Evolutionary conservation across 257 asterid genomes (phyloP).

Genomic region (Solanum pimpinellifolium): DNA sequence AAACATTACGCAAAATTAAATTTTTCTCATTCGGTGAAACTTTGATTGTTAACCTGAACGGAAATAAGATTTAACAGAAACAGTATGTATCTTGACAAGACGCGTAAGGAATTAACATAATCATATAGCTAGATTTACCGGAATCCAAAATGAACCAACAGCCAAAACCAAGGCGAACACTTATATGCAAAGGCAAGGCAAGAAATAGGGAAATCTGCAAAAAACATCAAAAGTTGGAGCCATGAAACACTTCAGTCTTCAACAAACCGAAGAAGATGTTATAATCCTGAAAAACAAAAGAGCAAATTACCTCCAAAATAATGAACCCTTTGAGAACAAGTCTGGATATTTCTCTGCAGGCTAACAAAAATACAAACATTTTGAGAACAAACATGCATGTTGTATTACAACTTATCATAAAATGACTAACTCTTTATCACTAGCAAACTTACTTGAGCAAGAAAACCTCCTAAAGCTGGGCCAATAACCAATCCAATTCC

Average conservation of each 20-base stretch:
- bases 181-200: constrained; percentile 76
- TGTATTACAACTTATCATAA: background rate
- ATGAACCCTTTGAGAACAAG: constrained; percentile 42
- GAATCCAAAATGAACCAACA: constrained; percentile 49
- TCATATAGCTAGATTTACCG: constrained; percentile 31
- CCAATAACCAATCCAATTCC: too few species aligned
- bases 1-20: background rate
- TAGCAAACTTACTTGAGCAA: constrained; percentile 51
- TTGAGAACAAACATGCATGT: background rate
- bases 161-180: constrained; percentile 43
- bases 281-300: background rate
- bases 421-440: background rate
- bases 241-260: background rate
- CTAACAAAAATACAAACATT: constrained; percentile 12
- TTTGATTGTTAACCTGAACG: background rate
- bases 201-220: constrained; percentile 73
- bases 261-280: background rate
- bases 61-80: background rate
- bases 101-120: background rate
- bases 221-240: background rate
- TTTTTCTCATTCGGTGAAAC: background rate
- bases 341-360: constrained; percentile 83
- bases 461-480: constrained; percentile 72
- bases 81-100: background rate
- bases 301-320: constrained; percentile 54